These are phyloP conservation scores for Acer campestre DNA, from an alignment of 345 rosid species.

Conservation along the genomic window DNA sequence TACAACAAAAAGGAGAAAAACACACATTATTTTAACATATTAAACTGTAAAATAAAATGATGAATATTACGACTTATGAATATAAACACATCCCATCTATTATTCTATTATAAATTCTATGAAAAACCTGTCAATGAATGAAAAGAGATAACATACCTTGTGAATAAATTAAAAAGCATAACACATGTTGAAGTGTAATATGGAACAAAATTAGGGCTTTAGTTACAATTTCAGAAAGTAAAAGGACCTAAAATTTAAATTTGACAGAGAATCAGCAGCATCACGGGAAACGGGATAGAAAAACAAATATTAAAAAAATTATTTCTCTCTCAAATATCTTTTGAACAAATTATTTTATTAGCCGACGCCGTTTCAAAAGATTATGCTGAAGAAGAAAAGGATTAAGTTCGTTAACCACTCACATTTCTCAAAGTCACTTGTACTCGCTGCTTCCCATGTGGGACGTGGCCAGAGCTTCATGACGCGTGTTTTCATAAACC, in stretches of 20 bases:
- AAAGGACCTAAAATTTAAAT: not conserved
- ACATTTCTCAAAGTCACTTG: not conserved
- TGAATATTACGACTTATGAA: no score
- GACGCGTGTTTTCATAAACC: not conserved
- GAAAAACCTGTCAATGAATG: no score
- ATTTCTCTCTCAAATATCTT: not conserved
- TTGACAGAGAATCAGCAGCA: conserved; percentile 12
- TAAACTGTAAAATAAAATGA: no score
- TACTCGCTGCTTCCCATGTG: not conserved
- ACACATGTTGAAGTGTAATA: not conserved
- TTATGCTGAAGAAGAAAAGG: no score
- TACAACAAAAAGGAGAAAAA: no score
- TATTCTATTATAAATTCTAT: not conserved
- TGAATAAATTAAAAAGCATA: not conserved
- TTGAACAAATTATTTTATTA: not conserved
- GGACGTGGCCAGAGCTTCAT: not conserved
- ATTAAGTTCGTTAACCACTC: not conserved
- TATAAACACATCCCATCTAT: not conserved
- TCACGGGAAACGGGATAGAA: not conserved
- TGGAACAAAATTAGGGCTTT: not conserved
- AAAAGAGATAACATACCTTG: no score
- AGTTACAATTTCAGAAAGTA: not conserved
- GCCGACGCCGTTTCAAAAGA: conserved; percentile 16
- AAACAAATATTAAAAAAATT: not conserved
- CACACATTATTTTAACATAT: no score